Base-by-base conservation (phyloP, 1,139 yeast species). In the Arxiozyma telluris region DNA sequence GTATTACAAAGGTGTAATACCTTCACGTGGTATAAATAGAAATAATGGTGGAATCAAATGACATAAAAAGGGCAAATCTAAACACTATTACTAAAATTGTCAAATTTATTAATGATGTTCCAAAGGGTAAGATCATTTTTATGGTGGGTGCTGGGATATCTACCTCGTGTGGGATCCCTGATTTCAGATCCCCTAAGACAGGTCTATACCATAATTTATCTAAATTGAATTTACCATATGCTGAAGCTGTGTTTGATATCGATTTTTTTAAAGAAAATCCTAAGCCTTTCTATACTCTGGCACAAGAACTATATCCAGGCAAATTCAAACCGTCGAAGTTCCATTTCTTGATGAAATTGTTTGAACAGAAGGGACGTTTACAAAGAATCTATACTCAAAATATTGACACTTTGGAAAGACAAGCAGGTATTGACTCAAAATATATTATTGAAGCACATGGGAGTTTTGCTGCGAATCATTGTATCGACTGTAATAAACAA, bases 241-340 rank as follows among this genome's bases (percentile, higher is more conserved):
- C 98, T 0, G 98, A 91, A 68, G 97, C 97, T 0, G 96, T 93
- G 1, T 93, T 91, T 68, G 98, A 90, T 65, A 84, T 91, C 41
- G 90, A 83, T 39, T 93, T 81, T 69, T 88, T 89, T 67, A 72
- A 77, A 51, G 76, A 83, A 54, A 78, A 80, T 52, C 98, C 98
- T 0, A 76, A 80, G 59, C 94, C 97, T 0, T 91, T 91, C 66
- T 90, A 87, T 64, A 81, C 88, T 0, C 74, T 91, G 53, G 95
- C 96, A 0, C 80, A 80, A 20, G 97, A 89, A 61, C 73, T 93
- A 52, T 88, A 83, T 61, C 98, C 98, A 0, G 96, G 96, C 0
- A 84, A 84, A 59, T 91, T 82, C 66, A 72, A 79, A 48, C 98
- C 98, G 0, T 87, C 97, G 9, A 76, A 77, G 60, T 90, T 88